These are phyloP conservation scores for Umbelopsis vinacea DNA, from an alignment of 192 early-diverging fungal genomes.

Conservation along the genomic window DNA sequence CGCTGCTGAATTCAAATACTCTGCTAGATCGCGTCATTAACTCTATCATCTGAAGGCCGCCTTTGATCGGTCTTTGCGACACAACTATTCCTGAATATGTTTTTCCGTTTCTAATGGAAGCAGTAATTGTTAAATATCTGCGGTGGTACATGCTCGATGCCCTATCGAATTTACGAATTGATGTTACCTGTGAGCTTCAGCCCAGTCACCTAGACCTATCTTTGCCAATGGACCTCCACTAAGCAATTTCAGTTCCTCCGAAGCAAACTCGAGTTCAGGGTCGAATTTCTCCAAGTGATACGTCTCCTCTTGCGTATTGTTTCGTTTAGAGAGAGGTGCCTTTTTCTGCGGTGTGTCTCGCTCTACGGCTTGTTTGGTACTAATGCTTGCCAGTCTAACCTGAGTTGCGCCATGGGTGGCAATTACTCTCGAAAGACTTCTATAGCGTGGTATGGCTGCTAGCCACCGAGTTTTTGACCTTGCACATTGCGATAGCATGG, in stretches of 20 bases:
- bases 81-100: constrained; percentile 41
- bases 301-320: background rate
- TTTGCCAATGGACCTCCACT: constrained; percentile 1
- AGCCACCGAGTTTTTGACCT: background rate
- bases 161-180: too few species aligned
- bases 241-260: constrained; percentile 1
- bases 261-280: background rate
- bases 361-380: background rate
- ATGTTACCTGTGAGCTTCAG: constrained; percentile 31
- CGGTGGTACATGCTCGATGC: background rate
- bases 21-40: constrained; percentile 28
- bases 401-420: background rate
- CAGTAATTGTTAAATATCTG: background rate
- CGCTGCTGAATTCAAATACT: constrained; percentile 26
- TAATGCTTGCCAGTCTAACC: background rate
- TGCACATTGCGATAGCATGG: background rate
- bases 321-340: background rate
- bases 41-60: constrained; percentile 31
- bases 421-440: too few species aligned
- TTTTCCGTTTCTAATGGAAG: constrained; percentile 22
- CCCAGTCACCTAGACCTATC: constrained; percentile 32
- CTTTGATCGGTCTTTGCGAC: constrained; percentile 20
- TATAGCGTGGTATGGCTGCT: too few species aligned
- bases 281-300: background rate
- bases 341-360: background rate